Percentiles rank a stretch among this genome's conserved stretches.
These are phyloP conservation scores for Alloteropsis semialata DNA, from an alignment of 176 grass and related monocot species.

Conservation along the genomic window DNA sequence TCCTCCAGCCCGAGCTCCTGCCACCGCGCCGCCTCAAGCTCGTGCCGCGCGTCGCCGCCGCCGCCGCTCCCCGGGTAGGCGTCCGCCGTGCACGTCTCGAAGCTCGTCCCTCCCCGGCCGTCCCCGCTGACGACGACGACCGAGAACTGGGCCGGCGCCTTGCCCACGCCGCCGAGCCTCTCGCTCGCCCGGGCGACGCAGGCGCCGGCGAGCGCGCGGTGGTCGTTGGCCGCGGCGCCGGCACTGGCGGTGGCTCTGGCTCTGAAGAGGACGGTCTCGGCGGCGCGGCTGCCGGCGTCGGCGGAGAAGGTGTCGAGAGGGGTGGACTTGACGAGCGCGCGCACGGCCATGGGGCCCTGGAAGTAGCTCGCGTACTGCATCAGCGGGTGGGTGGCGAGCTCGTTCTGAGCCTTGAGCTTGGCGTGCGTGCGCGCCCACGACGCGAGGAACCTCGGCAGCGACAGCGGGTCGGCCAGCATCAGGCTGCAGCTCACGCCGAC, in stretches of 20 bases:
- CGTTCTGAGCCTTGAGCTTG: constrained; percentile 27
- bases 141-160: constrained; percentile 9
- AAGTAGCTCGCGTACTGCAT: constrained; percentile 68
- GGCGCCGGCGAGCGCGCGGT: constrained; percentile 34
- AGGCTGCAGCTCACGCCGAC: constrained; percentile 71
- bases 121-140: constrained; percentile 22
- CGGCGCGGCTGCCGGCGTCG: accelerated
- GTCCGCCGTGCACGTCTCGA: constrained; percentile 32
- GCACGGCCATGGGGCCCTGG: constrained; percentile 42
- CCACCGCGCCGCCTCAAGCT: no score
- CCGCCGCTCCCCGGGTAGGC: no score
- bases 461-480: constrained; percentile 58
- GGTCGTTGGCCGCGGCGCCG: neutral
- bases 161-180: neutral
- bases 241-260: neutral
- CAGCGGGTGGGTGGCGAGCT: constrained; percentile 31
- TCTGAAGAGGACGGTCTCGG: neutral
- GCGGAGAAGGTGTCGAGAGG: constrained; percentile 34
- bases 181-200: constrained; percentile 34
- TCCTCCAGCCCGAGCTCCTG: no score
- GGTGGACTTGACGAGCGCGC: constrained; percentile 41
- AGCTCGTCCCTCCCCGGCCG: neutral
- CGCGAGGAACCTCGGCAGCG: constrained; percentile 60
- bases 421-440: constrained; percentile 64
- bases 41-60: no score